A percentile compares a stretch with the other conserved stretches of the same genome.
Evolutionary conservation across 106 monocot species (phyloP).

Genomic region (Dendrobium catenatum): DNA sequence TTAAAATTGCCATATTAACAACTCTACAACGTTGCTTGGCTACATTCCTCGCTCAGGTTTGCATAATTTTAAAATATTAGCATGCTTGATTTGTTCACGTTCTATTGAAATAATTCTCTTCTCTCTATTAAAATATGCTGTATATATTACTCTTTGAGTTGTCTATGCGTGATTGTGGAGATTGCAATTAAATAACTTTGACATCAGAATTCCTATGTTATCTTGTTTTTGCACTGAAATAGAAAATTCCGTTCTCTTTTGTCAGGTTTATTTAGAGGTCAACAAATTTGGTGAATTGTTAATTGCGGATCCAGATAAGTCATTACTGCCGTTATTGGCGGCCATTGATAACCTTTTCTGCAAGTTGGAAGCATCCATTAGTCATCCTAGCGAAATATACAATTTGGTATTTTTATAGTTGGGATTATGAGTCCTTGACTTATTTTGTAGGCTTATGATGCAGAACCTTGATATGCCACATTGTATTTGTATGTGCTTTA

Average conservation of each 20-base stretch:
- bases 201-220: not conserved
- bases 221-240: not conserved
- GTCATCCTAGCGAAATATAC: slow-evolving; percentile 45
- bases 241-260: slow-evolving; percentile 1
- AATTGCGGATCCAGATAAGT: slow-evolving; percentile 41
- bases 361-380: slow-evolving; percentile 60
- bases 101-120: not conserved
- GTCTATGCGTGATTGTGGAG: not conserved
- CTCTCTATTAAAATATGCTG: not conserved
- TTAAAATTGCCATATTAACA: slow-evolving; percentile 47
- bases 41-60: slow-evolving; percentile 63
- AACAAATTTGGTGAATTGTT: slow-evolving; percentile 40
- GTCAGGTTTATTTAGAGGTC: slow-evolving; percentile 74
- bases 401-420: slow-evolving; percentile 28
- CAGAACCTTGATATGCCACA: not conserved
- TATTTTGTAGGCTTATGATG: not conserved
- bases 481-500: not conserved
- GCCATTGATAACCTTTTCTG: slow-evolving; percentile 49
- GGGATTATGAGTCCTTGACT: not conserved
- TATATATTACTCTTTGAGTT: not conserved
- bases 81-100: not conserved
- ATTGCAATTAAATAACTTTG: not conserved
- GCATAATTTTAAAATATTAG: slow-evolving; percentile 2
- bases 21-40: slow-evolving; percentile 64
- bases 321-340: slow-evolving; percentile 41